Conservation (phyloP, 192 early-diverging fungal genomes). For the Glomus cerebriforme region DNA sequence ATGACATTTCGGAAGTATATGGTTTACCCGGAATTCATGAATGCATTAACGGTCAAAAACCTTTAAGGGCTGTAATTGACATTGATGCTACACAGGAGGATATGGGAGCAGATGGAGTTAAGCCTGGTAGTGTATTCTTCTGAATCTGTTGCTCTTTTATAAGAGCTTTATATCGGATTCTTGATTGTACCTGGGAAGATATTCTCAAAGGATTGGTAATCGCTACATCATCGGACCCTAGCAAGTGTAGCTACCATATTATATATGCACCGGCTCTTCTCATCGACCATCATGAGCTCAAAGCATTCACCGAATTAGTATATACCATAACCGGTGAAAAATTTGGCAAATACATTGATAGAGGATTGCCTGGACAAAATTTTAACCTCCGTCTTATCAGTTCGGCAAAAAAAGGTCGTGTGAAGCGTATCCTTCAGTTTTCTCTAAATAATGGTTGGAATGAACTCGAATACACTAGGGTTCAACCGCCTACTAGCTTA, state of each 20-base stretch:
- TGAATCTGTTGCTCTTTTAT: no score
- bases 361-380: constrained; percentile 20
- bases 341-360: no score
- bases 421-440: no score
- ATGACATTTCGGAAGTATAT: no score
- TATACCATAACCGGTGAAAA: no score
- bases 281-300: constrained; percentile 11
- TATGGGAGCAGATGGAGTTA: not conserved
- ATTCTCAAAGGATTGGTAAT: constrained; percentile 1
- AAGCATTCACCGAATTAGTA: constrained; percentile 24
- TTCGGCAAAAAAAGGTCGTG: no score
- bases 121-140: not conserved
- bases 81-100: constrained; percentile 11
- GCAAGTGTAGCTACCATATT: constrained; percentile 23
- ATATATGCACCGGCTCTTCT: constrained; percentile 17
- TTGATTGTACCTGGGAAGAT: constrained; percentile 15
- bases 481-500: constrained; percentile 26
- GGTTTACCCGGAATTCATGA: no score
- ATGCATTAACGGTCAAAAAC: no score
- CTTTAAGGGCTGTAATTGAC: constrained; percentile 22
- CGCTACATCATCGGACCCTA: constrained; percentile 12
- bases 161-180: constrained; percentile 18
- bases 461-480: no score
- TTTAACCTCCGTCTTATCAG: constrained; percentile 10
- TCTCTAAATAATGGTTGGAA: no score